Evolutionary conservation across 257 asterid genomes (phyloP), one percentile per base, ranked within the genome.

Genomic region (Solanum okadae): DNA sequence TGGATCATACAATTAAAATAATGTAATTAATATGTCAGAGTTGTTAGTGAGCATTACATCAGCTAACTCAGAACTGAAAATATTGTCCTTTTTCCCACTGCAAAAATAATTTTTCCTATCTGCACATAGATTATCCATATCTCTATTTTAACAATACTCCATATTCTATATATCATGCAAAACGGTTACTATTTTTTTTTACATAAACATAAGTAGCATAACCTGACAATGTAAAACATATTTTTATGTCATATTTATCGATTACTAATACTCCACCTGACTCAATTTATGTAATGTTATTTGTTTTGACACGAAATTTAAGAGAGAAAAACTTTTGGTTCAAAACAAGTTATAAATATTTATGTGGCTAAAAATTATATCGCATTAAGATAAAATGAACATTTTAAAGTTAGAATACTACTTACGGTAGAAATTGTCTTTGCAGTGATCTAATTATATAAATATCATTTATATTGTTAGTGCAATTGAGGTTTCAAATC

Each of bases 11-110:
- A 38, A 77, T 10, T 23, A 38, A 38, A 42, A 23, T 5, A 16
- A 7, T 68, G 37, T 68, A 68, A 68, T 77, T 77, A 77, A 40
- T 77, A 16, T 15, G 77, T 70, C 77, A 70, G 77, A 70, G 23
- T 52, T 52, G 63, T 52, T 52, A 52, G 63, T 52, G 10, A 52
- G n/a, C n/a, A 52, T 52, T 20, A 87, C 92, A 91, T 91, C 89
- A 90, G 70, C 84, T 35, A 46, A 8, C 18, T 86, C 40, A 76
- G 70, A 84, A 90, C 90, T 88, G 88, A 52, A 87, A 79, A 42
- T 89, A 37, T 87, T 91, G 92, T 90, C 92, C 88, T 89, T 77
- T 73, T 84, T 72, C 78, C 83, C 87, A 91, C 37, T 86, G 88
- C 76, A 52, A 46, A 90, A 86, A 91, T 92, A 91, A 79, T 35